Conservation (phyloP, 1,284 basidiomycete genomes). For the Boletellus sp. region DNA sequence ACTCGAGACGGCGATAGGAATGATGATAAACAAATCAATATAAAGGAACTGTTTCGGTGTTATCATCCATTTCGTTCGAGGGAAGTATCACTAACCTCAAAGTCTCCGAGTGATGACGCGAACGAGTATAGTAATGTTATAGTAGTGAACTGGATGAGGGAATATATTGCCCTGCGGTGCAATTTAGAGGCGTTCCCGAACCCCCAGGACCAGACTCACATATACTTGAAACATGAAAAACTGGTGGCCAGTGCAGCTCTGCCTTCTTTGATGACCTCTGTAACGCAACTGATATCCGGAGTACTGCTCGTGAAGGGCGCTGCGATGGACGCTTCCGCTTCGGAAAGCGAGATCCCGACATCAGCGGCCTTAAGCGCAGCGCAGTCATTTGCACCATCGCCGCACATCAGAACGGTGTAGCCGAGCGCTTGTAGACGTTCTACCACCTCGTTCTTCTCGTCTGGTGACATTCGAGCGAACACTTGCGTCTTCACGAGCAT, state of each 20-base stretch:
- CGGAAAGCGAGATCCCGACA: conserved; percentile 93
- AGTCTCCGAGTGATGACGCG: conserved; percentile 94
- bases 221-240: conserved; percentile 99
- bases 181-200: conserved; percentile 8
- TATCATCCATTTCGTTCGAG: conserved; percentile 7
- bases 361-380: conserved; percentile 98
- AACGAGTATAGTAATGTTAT: conserved; percentile 95
- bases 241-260: conserved; percentile 94
- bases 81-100: conserved; percentile 62
- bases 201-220: conserved; percentile 52
- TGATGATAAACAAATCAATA: conserved; percentile 97
- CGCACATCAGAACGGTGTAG: conserved; percentile 97
- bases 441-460: conserved; percentile 98
- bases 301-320: conserved; percentile 95
- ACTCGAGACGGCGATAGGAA: conserved; percentile 95
- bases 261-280: conserved; percentile 96
- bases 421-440: conserved; percentile 91
- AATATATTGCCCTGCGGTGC: conserved; percentile 73
- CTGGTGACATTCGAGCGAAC: conserved; percentile 98
- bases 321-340: conserved; percentile 98
- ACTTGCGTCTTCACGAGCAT: conserved; percentile 99
- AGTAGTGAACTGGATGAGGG: conserved; percentile 85
- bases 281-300: conserved; percentile 93
- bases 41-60: conserved; percentile 75
- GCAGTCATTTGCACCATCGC: conserved; percentile 98